Percentiles rank a stretch among this genome's conserved stretches.
These are phyloP conservation scores for Eimeria maxima DNA, from an alignment of 169 alveolate genomes.

Conservation along the genomic window DNA sequence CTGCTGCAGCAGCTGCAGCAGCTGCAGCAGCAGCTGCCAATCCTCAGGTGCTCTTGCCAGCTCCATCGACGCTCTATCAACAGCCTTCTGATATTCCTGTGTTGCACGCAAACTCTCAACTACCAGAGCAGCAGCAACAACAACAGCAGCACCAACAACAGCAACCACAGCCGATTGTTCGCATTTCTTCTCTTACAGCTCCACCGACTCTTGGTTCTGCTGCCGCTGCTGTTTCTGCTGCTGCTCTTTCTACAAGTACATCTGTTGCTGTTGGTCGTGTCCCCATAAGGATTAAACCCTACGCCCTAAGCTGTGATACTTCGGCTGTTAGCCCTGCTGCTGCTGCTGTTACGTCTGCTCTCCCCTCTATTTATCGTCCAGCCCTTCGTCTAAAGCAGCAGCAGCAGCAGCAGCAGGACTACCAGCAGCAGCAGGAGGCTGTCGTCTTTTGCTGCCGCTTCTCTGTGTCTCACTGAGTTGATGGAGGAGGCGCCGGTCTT, in stretches of 20 bases:
- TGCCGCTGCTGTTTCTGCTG: background rate
- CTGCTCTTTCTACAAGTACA: background rate
- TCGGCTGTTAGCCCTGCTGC: background rate
- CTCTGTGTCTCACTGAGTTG: background rate
- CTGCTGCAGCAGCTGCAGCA: slow-evolving; percentile 32
- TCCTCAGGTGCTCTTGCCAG: background rate
- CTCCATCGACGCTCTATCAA: background rate
- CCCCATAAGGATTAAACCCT: background rate
- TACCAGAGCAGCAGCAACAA: background rate
- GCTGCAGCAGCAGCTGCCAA: slow-evolving; percentile 44
- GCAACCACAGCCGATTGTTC: background rate
- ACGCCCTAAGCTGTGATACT: background rate
- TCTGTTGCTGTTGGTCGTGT: background rate
- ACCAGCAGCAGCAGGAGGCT: background rate
- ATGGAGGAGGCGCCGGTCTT: background rate
- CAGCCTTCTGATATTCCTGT: background rate
- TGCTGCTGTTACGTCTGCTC: background rate
- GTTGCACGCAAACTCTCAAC: slow-evolving; percentile 34
- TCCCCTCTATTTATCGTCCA: background rate
- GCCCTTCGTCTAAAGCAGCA: too few relatives aligned
- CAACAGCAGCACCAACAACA: background rate
- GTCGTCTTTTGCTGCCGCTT: background rate
- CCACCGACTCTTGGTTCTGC: background rate
- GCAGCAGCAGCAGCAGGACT: background rate
- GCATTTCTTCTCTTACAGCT: too few relatives aligned